These are phyloP conservation scores for Chytriomyces hyalinus DNA, from an alignment of 192 early-diverging fungal genomes.

Conservation along the genomic window DNA sequence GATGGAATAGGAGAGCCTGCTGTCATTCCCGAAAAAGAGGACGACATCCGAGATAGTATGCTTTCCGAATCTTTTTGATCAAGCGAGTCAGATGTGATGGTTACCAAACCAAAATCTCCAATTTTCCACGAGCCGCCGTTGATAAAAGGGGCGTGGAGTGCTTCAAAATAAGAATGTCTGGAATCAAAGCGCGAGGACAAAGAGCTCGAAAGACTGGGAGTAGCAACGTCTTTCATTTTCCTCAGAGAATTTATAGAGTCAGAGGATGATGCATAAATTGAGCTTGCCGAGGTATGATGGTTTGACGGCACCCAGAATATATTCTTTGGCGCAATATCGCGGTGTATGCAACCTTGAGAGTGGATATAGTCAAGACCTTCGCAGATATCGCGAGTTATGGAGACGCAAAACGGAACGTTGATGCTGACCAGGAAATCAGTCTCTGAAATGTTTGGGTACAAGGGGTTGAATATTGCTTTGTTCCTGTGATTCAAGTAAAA, in stretches of 20 bases:
- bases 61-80: background rate
- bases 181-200: constrained; percentile 9
- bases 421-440: constrained; percentile 55
- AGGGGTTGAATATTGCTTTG: constrained; percentile 19
- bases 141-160: background rate
- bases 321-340: constrained; percentile 54
- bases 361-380: constrained; percentile 81
- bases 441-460: constrained; percentile 1
- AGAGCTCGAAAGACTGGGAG: background rate
- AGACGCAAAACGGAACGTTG: constrained; percentile 48
- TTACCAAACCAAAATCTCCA: constrained; percentile 97
- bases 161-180: constrained; percentile 20
- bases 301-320: constrained; percentile 41
- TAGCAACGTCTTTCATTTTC: background rate
- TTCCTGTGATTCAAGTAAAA: constrained; percentile 59
- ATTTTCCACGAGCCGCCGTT: constrained; percentile 74
- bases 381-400: constrained; percentile 74
- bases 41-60: background rate
- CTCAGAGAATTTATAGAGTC: background rate
- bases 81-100: constrained; percentile 52
- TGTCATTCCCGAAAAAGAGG: background rate
- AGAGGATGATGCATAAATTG: background rate
- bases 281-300: constrained; percentile 1
- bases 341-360: constrained; percentile 71
- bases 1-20: background rate